Evolutionary conservation across 371 early-diverging fungal genomes (phyloP).

Genomic region (Catenaria anguillulae): DNA sequence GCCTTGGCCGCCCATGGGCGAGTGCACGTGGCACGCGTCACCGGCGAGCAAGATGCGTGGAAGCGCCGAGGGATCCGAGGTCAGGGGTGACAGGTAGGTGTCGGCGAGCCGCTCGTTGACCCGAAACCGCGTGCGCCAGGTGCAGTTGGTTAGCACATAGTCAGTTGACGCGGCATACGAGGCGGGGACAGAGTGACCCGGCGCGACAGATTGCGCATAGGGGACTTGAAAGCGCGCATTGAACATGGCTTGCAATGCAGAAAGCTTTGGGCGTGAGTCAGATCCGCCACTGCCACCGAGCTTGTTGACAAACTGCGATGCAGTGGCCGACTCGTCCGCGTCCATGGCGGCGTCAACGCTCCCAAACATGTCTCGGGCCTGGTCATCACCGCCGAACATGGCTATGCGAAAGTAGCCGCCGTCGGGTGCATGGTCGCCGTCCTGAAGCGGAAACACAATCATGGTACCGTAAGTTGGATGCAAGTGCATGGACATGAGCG

Average conservation of each 20-base stretch:
- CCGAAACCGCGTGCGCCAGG: neutral
- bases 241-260: neutral
- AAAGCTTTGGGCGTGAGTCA: neutral
- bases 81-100: neutral
- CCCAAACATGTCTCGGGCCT: neutral
- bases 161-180: neutral
- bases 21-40: slow-evolving; percentile 4
- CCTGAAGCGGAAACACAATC: neutral
- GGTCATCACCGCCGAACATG: neutral
- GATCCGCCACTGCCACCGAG: too few relatives aligned
- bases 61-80: too few relatives aligned
- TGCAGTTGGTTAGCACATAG: neutral
- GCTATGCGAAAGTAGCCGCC: neutral
- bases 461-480: too few relatives aligned
- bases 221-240: neutral
- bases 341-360: neutral
- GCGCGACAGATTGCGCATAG: neutral
- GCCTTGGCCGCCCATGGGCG: slow-evolving; percentile 5
- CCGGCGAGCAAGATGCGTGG: slow-evolving; percentile 3
- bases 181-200: too few relatives aligned
- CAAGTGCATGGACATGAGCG: too few relatives aligned
- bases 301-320: neutral
- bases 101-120: slow-evolving; percentile 3
- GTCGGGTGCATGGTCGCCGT: neutral
- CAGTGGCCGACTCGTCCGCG: neutral